phyloP scores from a whole-genome alignment of 139 green algal species.

The Chlorella sp. region DNA sequence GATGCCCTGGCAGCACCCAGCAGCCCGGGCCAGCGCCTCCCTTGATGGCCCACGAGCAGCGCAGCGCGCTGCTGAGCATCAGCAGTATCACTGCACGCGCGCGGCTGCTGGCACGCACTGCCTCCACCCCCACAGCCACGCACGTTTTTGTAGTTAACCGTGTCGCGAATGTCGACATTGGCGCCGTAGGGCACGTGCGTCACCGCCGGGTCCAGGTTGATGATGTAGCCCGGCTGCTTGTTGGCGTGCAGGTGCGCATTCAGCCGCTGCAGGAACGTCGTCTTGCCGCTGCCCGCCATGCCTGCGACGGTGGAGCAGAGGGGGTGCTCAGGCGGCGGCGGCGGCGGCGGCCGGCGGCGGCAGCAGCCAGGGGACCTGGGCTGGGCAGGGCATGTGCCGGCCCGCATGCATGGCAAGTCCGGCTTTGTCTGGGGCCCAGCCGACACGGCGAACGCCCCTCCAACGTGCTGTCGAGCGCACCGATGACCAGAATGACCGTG shows the following conservation, averaged over 20 bases:
- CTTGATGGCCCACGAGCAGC: too few relatives aligned
- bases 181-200: constrained; percentile 85
- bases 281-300: constrained; percentile 98
- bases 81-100: too few relatives aligned
- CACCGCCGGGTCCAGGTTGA: constrained; percentile 98
- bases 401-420: too few relatives aligned
- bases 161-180: constrained; percentile 99
- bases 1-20: too few relatives aligned
- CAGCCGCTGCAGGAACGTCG: constrained; percentile 93
- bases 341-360: neutral
- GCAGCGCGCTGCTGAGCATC: too few relatives aligned
- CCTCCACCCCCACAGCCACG: too few relatives aligned
- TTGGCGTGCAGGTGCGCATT: constrained; percentile 75
- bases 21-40: too few relatives aligned
- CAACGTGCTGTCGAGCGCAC: neutral
- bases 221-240: constrained; percentile 79
- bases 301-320: constrained; percentile 56
- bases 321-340: neutral
- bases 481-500: constrained; percentile 28
- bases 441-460: too few relatives aligned
- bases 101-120: too few relatives aligned
- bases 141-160: constrained; percentile 60
- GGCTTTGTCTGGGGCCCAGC: too few relatives aligned
- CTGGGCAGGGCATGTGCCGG: too few relatives aligned
- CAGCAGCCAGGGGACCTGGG: too few relatives aligned